A percentile compares a stretch with the other conserved stretches of the same genome.
phyloP scores from a whole-genome alignment of 768 basidiomycete genomes.

The Leccinum ochraceum region DNA sequence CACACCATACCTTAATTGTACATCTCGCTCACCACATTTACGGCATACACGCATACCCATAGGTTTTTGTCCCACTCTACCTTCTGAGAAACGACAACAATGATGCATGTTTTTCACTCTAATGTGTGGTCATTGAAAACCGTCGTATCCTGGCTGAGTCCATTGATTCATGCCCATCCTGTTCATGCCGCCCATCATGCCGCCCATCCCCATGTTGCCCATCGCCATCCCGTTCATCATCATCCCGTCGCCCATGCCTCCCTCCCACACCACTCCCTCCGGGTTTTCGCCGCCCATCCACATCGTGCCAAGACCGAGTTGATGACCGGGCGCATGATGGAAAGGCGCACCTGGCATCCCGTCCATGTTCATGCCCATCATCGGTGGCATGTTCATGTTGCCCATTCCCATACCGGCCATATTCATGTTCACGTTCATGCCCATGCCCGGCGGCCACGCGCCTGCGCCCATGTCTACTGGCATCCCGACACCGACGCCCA shows the following conservation, averaged over 20 bases:
- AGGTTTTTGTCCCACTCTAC: constrained; percentile 11
- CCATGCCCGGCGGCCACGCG: constrained; percentile 17
- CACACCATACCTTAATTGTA: constrained; percentile 29
- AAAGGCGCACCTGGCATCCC: constrained; percentile 30
- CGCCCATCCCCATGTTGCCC: constrained; percentile 37
- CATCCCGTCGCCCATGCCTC: constrained; percentile 44
- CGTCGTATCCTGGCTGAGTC: constrained; percentile 37
- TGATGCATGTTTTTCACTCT: background rate
- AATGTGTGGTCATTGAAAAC: constrained; percentile 28
- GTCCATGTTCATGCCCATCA: constrained; percentile 45
- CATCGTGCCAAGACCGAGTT: constrained; percentile 26
- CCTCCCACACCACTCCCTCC: constrained; percentile 39
- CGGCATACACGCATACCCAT: constrained; percentile 29
- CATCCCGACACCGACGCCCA: constrained; percentile 37
- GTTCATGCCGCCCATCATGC: constrained; percentile 35
- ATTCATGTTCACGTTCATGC: constrained; percentile 40
- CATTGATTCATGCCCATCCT: constrained; percentile 44
- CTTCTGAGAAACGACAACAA: constrained; percentile 5
- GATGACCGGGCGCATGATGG: constrained; percentile 26
- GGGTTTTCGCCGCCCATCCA: constrained; percentile 38
- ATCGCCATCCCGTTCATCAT: constrained; percentile 41
- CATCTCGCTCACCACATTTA: constrained; percentile 26
- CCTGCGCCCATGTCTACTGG: constrained; percentile 36
- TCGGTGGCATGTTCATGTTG: constrained; percentile 36
- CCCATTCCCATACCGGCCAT: constrained; percentile 42